Base-by-base conservation (phyloP, 257 asterid genomes). In the Fraxinus pennsylvanica region DNA sequence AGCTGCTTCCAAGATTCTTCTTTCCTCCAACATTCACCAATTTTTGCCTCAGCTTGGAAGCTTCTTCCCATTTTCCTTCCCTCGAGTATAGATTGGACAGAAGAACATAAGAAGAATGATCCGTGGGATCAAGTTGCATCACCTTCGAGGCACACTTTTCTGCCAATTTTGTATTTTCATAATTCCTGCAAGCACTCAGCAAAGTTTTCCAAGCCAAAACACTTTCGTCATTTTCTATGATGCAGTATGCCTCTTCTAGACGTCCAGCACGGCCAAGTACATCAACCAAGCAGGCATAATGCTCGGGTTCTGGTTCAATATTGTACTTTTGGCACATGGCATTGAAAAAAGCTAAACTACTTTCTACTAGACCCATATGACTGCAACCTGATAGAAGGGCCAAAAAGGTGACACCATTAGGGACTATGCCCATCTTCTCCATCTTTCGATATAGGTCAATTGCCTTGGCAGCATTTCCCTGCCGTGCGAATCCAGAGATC, bases 11-110 rank as follows among this genome's bases (percentile, higher is more conserved):
- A 17, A 38, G 74, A 76, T 76, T 45, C 74, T 76, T 76, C 68
- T 29, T 68, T 27, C 50, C 73, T 67, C 80, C 80, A 19, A 41
- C 21, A 66, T 68, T 17, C 57, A 76, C 63, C 80, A 76, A 67
- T 67, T 68, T 76, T 63, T 67, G 80, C 74, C 74, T 76, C 73
- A 76, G 43, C 74, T 27, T 68, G 10, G 68, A 68, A 27, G 68
- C 74, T 19, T 76, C 80, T 76, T 76, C 75, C 80, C 80, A 76
- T 76, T 33, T 76, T 38, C 80, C 80, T 41, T 76, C 75, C 38
- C 74, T 36, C 3, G 80, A 76, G 35, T 76, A 76, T 27, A 76
- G 61, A 47, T 76, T 76, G 9, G 80, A 76, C 45, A 76, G 43
- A 68, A 76, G 17, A 27, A 76, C 63, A 71, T 76, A 76, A 2